Evolutionary conservation across 225 moss, liverwort and hornwort genomes (phyloP).

Genomic region (Marchantia polymorpha): DNA sequence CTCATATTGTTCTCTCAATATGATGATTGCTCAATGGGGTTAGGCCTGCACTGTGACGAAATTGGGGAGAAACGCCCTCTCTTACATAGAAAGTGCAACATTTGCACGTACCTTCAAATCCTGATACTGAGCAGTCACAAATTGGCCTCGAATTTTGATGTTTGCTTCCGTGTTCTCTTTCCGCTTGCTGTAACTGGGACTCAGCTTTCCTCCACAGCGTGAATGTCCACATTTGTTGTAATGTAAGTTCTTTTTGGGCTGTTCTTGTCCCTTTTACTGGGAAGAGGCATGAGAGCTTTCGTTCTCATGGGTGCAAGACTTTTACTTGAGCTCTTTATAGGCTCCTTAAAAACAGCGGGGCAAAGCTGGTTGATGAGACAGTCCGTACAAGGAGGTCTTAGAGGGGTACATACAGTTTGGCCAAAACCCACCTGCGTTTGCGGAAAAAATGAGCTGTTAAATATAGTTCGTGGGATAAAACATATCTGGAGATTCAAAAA

Average conservation of each 20-base stretch:
- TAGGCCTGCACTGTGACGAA: too few species aligned
- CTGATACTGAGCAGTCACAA: not conserved
- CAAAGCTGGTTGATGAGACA: conserved; percentile 38
- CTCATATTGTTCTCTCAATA: too few species aligned
- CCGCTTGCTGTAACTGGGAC: not conserved
- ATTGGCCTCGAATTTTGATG: not conserved
- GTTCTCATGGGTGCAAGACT: conserved; percentile 5
- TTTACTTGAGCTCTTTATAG: conserved; percentile 11
- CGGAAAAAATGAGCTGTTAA: not conserved
- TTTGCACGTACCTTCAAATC: not conserved
- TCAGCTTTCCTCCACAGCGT: not conserved
- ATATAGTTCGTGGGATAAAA: not conserved
- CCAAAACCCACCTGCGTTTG: conserved; percentile 49
- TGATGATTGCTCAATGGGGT: too few species aligned
- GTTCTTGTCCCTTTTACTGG: not conserved
- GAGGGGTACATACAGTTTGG: conserved; percentile 45
- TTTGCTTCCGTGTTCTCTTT: conserved; percentile 9
- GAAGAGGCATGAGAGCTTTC: not conserved
- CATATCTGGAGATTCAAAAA: not conserved
- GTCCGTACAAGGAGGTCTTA: conserved; percentile 42
- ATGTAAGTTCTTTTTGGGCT: not conserved
- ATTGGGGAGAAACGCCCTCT: too few species aligned
- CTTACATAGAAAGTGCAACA: too few species aligned
- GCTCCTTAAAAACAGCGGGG: conserved; percentile 43
- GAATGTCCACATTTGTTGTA: conserved; percentile 4